Evolutionary conservation across 1,139 yeast species (phyloP), one percentile per base, ranked within the genome.

Genomic region (Ashbya aceris): DNA sequence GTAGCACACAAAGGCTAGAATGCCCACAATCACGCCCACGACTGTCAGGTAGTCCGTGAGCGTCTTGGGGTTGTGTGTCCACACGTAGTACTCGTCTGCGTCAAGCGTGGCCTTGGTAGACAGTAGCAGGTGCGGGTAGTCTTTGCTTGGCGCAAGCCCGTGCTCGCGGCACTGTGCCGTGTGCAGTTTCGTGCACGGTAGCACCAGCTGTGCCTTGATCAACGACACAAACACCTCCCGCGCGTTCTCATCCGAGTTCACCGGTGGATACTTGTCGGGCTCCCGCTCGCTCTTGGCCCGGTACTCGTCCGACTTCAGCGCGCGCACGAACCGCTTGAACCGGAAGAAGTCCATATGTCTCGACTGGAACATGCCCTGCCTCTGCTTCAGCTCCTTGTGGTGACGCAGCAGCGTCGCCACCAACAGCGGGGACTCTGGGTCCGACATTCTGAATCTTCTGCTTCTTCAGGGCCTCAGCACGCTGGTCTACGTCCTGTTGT

Each of bases 51-150:
- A 77, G 52, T 70, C 86, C 65, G 65, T 67, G 40, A 85, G 74
- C 49, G 83, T 83, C 40, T 87, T 86, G 45, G 89, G 86, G 48
- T 75, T 77, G 65, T 79, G 87, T 45, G 77, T 71, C 98, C 98
- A 91, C 38, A 81, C 79, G 58, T 75, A 85, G 65, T 91, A 89
- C 53, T 79, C 79, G 60, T 89, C 83, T n/a, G 84, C 82, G 36
- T 69, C 72, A 51, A 87, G 68, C 14, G 74, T 75, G 30, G 95
- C 96, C 58, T 80, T 80, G 30, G 75, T 77, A 9, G 74, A 63
- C 36, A 82, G 70, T 46, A 74, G 71, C 49, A 89, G 67, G 13
- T 83, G 79, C 7, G 98, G 97, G 45, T 76, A 75, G 10, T 79
- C 81, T 54, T 75, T 79, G 58, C 77, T 81, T 31, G 96, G 91